These are phyloP conservation scores for Mycena latifolia DNA, from an alignment of 768 basidiomycete species.

Conservation along the genomic window DNA sequence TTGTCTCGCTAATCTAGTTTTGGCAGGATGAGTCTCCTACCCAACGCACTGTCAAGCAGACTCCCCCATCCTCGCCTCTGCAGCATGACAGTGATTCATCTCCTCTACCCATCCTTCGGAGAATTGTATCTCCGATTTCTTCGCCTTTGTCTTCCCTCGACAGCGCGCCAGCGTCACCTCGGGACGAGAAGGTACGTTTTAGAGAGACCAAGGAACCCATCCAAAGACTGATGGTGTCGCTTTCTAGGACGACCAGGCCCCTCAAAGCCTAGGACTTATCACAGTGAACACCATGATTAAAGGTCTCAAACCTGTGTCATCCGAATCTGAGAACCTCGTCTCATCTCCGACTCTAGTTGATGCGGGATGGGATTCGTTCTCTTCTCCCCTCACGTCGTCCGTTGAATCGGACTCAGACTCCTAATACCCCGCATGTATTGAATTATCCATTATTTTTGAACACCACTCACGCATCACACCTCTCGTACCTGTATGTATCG, in stretches of 20 bases:
- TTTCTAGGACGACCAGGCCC: slow-evolving; percentile 22
- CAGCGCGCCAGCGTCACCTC: slow-evolving; percentile 25
- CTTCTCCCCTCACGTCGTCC: slow-evolving; percentile 53
- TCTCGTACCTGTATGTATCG: slow-evolving; percentile 29
- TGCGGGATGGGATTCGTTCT: slow-evolving; percentile 66
- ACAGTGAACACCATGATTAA: slow-evolving; percentile 4
- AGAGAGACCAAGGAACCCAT: neutral
- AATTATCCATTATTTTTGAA: slow-evolving; percentile 31
- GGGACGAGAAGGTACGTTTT: slow-evolving; percentile 20
- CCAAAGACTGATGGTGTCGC: neutral
- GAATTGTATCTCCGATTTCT: slow-evolving; percentile 13
- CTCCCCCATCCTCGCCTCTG: slow-evolving; percentile 29
- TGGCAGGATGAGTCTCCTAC: slow-evolving; percentile 27
- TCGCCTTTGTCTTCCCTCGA: slow-evolving; percentile 32
- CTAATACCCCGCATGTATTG: slow-evolving; percentile 26
- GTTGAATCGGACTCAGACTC: slow-evolving; percentile 32
- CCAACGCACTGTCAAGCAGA: slow-evolving; percentile 15
- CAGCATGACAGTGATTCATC: slow-evolving; percentile 29
- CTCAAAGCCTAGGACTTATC: neutral
- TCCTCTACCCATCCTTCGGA: slow-evolving; percentile 28
- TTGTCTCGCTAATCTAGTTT: neutral
- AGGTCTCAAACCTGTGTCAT: slow-evolving; percentile 51
- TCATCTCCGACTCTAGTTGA: slow-evolving; percentile 66
- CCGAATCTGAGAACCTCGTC: slow-evolving; percentile 50
- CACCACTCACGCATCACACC: neutral